Evolutionary conservation across 2,329 filamentous ascomycete species (phyloP).

Genomic region (Fusarium marasasianum): DNA sequence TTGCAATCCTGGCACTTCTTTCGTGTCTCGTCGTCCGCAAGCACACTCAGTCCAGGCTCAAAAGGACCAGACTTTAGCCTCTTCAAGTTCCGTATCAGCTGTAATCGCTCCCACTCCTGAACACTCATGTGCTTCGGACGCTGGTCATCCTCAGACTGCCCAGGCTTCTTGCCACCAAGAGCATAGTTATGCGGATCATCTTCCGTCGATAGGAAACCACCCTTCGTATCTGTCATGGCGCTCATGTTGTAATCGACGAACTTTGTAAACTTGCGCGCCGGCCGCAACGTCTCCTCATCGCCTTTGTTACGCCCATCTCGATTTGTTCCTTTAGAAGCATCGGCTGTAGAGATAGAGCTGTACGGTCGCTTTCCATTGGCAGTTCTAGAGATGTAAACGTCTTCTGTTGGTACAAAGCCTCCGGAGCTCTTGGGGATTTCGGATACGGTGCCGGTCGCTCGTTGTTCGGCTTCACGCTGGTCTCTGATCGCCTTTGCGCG

Average conservation of each 20-base stretch:
- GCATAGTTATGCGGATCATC: conserved; percentile 92
- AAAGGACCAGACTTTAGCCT: conserved; percentile 82
- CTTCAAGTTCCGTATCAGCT: conserved; percentile 76
- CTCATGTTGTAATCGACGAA: conserved; percentile 98
- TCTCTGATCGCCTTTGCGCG: conserved; percentile 88
- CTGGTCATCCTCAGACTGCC: conserved; percentile 54
- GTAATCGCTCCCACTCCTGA: conserved; percentile 89
- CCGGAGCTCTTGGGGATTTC: conserved; percentile 64
- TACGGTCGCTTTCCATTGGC: conserved; percentile 73
- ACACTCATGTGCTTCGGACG: conserved; percentile 90
- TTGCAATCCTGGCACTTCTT: conserved; percentile 87
- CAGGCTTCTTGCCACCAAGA: conserved; percentile 58
- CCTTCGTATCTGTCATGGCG: conserved; percentile 97
- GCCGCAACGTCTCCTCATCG: conserved; percentile 67
- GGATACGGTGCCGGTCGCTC: conserved; percentile 54
- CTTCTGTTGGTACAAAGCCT: conserved; percentile 75
- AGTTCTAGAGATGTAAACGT: conserved; percentile 63
- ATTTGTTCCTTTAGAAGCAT: conserved; percentile 64
- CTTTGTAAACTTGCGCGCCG: conserved; percentile 88
- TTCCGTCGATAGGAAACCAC: conserved; percentile 88
- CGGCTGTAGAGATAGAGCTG: conserved; percentile 64
- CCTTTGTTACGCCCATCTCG: conserved; percentile 71
- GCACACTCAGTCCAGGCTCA: conserved; percentile 85
- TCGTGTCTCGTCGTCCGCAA: conserved; percentile 69
- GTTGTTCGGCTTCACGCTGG: conserved; percentile 72